Evolutionary conservation across 352 stramenopile genomes (phyloP), one percentile per base, ranked within the genome.

Genomic region (Globisporangium viniferum): DNA sequence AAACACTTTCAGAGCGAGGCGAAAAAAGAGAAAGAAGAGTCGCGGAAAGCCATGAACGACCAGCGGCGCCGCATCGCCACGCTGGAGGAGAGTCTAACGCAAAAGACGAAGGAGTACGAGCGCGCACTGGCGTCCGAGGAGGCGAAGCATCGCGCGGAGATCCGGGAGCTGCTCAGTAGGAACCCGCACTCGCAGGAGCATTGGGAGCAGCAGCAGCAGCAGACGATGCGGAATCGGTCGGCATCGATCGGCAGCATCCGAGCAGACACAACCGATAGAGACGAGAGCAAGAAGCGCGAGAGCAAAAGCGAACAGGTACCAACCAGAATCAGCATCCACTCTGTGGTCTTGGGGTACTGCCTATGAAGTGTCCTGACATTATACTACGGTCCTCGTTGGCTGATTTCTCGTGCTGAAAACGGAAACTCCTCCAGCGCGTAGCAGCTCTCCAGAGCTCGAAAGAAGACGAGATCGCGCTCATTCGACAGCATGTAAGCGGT

Each of bases 1-100:
- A 48, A 44, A 44, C 10, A 39, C 33, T 4, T 36, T 2, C 12
- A 94, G 86, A 90, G 73, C 14, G 84, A 92, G 72, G 82, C 86
- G 8, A 89, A 78, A 10, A 86, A 88, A 66, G 86, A 92, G 6
- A 93, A 90, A 57, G 83, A 93, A 61, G 81, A 84, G 64, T 72
- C 81, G 2, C 67, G 83, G 22, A 79, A 79, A 59, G 54, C 74
- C 0, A 81, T 90, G 35, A 82, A 75, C 33, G 81, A 92, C 18
- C 75, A 91, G 64, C 83, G 81, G 10, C 73, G 77, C 20, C 76
- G 69, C 15, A 88, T 91, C 62, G 46, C 67, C 0, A 60, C 68
- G 4, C 65, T 94, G 18, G 82, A 92, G 66, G 78, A 76, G 27
- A 71, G 36, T 44, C 67, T 94, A 14, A 63, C 70, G 20, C 84